These are phyloP conservation scores for Corchorus capsularis DNA, from an alignment of 345 rosid species.

Conservation along the genomic window DNA sequence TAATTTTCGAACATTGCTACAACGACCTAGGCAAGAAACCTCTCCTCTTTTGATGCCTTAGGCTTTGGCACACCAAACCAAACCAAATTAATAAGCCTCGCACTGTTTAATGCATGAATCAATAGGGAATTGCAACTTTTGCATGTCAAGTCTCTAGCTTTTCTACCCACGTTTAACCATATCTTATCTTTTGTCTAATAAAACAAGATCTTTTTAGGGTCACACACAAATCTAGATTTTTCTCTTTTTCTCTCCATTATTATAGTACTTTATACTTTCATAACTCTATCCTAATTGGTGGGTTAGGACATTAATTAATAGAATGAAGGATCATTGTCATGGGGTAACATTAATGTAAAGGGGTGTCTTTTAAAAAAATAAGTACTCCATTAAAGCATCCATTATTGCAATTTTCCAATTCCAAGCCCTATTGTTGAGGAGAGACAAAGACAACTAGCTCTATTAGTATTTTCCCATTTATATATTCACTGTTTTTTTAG, in stretches of 20 bases:
- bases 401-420: neutral
- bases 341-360: neutral
- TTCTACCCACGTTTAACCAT: neutral
- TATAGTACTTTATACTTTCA: neutral
- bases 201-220: neutral
- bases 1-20: neutral
- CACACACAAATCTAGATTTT: neutral
- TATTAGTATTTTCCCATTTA: too few relatives aligned
- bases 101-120: constrained; percentile 10
- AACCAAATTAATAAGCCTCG: neutral
- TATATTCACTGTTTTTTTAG: neutral
- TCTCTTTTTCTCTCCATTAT: neutral
- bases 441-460: neutral
- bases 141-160: neutral
- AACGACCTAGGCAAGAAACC: neutral
- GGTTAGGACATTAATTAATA: too few relatives aligned
- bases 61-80: neutral
- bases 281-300: too few relatives aligned
- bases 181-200: neutral
- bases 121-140: neutral
- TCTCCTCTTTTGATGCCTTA: neutral
- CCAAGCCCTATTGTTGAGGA: neutral
- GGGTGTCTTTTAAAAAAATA: neutral
- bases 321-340: neutral
- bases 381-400: neutral